These are phyloP conservation scores for Dissophora globulifera DNA, from an alignment of 192 early-diverging fungal genomes.

Conservation along the genomic window DNA sequence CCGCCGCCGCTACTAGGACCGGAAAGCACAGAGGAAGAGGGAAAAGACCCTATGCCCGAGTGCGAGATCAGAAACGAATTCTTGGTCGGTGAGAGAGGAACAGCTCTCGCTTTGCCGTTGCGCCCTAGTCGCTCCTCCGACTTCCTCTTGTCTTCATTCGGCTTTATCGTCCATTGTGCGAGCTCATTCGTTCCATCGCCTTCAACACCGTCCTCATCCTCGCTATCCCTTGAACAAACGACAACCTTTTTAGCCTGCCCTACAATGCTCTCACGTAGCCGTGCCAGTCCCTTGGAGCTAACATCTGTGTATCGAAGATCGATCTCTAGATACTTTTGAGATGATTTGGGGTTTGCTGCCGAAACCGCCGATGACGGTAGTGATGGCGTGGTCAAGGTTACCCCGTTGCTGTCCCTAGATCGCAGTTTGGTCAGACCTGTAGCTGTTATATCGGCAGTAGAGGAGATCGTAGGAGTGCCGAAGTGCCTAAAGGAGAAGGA, in stretches of 20 bases:
- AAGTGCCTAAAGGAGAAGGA: constrained; percentile 25
- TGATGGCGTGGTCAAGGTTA: neutral
- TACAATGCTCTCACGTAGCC: neutral
- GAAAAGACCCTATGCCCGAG: neutral
- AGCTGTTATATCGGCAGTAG: neutral
- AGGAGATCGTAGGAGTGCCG: neutral
- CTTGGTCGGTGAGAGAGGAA: neutral
- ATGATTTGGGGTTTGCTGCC: neutral
- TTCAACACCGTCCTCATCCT: constrained; percentile 18
- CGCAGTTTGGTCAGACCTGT: no score
- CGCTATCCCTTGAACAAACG: constrained; percentile 20
- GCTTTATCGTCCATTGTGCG: neutral
- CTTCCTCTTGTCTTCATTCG: neutral
- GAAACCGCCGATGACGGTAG: neutral
- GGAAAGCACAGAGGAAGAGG: neutral
- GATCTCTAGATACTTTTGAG: constrained; percentile 46
- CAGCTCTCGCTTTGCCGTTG: neutral
- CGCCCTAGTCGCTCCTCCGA: neutral
- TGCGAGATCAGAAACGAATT: no score
- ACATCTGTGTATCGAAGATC: constrained; percentile 51
- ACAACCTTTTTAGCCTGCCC: constrained; percentile 37
- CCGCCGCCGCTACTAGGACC: neutral
- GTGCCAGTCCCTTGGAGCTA: constrained; percentile 16
- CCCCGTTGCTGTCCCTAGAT: no score
- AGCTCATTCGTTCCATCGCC: neutral